These are phyloP conservation scores for Anisodus acutangulus DNA, from an alignment of 257 asterid species.

Conservation along the genomic window DNA sequence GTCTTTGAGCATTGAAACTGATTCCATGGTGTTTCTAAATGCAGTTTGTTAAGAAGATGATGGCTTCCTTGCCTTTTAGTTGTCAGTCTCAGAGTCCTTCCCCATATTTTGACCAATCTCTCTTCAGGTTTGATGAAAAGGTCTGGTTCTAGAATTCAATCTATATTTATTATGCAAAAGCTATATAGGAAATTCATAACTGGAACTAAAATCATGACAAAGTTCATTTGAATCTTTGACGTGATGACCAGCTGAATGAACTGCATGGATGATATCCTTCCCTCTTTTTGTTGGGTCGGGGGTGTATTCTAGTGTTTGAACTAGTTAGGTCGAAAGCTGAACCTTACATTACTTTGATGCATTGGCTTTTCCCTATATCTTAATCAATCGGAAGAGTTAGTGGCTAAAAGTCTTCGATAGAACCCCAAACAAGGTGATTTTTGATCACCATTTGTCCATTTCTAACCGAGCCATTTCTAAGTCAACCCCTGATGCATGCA, in stretches of 20 bases:
- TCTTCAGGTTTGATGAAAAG: constrained; percentile 95
- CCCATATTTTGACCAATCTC: constrained; percentile 94
- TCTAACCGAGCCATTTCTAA: not conserved
- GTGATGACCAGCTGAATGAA: constrained; percentile 10
- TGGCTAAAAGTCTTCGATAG: not conserved
- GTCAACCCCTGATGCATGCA: not conserved
- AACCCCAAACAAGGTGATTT: not conserved
- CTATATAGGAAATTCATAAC: not conserved
- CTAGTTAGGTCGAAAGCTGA: not conserved
- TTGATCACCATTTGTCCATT: not conserved
- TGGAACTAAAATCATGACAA: not conserved
- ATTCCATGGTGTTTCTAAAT: constrained; percentile 30
- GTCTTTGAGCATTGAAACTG: constrained; percentile 8
- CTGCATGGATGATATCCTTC: constrained; percentile 1
- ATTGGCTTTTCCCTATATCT: not conserved
- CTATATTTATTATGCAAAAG: constrained; percentile 23
- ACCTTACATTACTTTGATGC: not conserved
- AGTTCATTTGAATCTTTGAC: not conserved
- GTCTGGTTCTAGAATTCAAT: constrained; percentile 45
- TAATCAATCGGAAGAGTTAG: not conserved
- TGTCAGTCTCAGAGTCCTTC: constrained; percentile 98
- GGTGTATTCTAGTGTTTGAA: not conserved
- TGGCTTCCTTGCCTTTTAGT: constrained; percentile 68
- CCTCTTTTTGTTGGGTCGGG: constrained; percentile 22
- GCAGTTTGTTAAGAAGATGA: constrained; percentile 93